phyloP scores from a whole-genome alignment of 2,329 filamentous ascomycete species.

The Lachnellula cervina region DNA sequence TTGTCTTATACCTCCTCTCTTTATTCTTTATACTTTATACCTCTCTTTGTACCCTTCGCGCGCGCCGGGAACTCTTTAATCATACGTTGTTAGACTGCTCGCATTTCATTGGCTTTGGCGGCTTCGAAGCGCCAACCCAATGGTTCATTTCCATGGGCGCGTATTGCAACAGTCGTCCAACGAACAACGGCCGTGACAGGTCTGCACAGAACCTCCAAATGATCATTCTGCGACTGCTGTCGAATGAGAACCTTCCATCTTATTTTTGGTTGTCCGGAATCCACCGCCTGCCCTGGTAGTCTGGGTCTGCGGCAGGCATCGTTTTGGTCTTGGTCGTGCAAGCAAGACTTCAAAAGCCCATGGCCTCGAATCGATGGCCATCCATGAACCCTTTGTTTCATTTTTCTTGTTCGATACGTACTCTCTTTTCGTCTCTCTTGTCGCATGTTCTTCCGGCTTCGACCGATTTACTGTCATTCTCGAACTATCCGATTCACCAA shows the following conservation, averaged over 20 bases:
- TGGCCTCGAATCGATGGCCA: conserved; percentile 15
- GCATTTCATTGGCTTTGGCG: conserved; percentile 10
- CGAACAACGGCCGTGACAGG: conserved; percentile 15
- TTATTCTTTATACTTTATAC: no score
- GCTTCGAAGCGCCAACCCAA: conserved; percentile 18
- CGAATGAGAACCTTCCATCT: conserved; percentile 24
- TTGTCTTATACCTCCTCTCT: no score
- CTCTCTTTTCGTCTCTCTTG: conserved; percentile 16
- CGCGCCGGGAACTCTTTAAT: conserved; percentile 11
- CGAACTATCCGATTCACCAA: neutral
- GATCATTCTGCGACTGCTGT: conserved; percentile 20
- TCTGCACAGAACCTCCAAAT: conserved; percentile 11
- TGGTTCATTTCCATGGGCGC: conserved; percentile 18
- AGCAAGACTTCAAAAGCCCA: conserved; percentile 5
- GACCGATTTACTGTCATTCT: neutral
- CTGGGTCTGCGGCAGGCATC: conserved; percentile 1
- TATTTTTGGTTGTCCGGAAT: conserved; percentile 16
- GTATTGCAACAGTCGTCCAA: conserved; percentile 24
- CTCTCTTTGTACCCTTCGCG: neutral
- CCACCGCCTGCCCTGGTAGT: conserved; percentile 1
- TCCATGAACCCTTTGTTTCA: conserved; percentile 26
- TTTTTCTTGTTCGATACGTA: conserved; percentile 10
- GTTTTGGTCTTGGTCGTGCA: conserved; percentile 6
- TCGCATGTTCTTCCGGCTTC: conserved; percentile 11
- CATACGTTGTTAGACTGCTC: conserved; percentile 5